Percentiles rank a stretch among this genome's conserved stretches.
Evolutionary conservation across 2,329 filamentous ascomycete genomes (phyloP).

Genomic region (Aschersonia sp.): DNA sequence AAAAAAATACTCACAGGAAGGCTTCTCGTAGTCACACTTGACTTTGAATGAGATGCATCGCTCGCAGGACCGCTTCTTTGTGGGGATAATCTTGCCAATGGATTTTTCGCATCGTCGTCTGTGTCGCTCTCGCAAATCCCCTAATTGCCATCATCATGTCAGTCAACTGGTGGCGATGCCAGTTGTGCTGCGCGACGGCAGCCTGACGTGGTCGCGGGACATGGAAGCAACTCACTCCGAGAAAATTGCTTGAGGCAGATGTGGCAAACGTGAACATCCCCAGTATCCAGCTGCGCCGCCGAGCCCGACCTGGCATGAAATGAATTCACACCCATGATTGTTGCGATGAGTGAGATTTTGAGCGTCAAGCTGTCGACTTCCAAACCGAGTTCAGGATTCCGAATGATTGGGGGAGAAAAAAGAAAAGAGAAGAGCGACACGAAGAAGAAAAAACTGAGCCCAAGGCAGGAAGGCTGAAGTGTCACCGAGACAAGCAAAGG

Average conservation of each 20-base stretch:
- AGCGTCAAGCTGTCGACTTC: too few relatives aligned
- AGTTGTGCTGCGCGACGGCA: too few relatives aligned
- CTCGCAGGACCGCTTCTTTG: slow-evolving; percentile 6
- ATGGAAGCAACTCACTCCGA: slow-evolving; percentile 2
- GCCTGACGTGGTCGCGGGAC: background rate
- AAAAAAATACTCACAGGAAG: slow-evolving; percentile 1
- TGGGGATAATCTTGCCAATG: slow-evolving; percentile 5
- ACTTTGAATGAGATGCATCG: slow-evolving; percentile 6
- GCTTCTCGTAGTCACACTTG: slow-evolving; percentile 5
- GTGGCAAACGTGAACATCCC: slow-evolving; percentile 4
- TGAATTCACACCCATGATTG: slow-evolving; percentile 2
- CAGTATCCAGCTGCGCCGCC: slow-evolving; percentile 1
- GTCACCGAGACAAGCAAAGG: background rate
- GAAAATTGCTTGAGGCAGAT: slow-evolving; percentile 5
- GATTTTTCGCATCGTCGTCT: slow-evolving; percentile 5
- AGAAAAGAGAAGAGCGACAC: background rate
- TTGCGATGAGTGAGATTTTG: background rate
- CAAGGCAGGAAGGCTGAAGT: too few relatives aligned
- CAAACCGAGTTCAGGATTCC: background rate
- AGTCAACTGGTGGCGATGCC: background rate
- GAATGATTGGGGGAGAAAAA: background rate
- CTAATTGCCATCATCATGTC: background rate
- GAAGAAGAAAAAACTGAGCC: too few relatives aligned
- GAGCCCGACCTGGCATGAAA: slow-evolving; percentile 3
- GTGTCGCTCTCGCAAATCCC: slow-evolving; percentile 5